Conservation (phyloP, 768 basidiomycete species). For the Asterophora lycoperdoides region DNA sequence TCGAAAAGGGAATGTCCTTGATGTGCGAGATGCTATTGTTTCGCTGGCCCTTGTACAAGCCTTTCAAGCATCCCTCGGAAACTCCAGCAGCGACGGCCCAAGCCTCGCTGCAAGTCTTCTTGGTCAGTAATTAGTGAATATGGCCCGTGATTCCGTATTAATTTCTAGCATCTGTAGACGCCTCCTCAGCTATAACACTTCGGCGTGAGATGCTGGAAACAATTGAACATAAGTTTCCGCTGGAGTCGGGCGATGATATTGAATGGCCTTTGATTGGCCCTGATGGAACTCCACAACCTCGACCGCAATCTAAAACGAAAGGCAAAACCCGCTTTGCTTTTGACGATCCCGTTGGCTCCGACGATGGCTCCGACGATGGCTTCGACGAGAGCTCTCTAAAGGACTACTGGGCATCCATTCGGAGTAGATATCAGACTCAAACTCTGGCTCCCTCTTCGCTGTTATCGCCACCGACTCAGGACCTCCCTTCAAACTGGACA, state of each 20-base stretch:
- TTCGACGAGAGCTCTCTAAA: slow-evolving; percentile 30
- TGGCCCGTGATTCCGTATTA: background rate
- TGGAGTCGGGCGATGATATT: slow-evolving; percentile 52
- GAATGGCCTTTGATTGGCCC: slow-evolving; percentile 62
- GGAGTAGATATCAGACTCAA: slow-evolving; percentile 49
- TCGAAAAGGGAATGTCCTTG: slow-evolving; percentile 57
- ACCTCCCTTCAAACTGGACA: slow-evolving; percentile 76
- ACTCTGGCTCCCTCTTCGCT: slow-evolving; percentile 37
- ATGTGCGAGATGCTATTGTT: slow-evolving; percentile 70
- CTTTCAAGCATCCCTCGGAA: slow-evolving; percentile 79
- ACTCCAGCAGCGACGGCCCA: slow-evolving; percentile 44
- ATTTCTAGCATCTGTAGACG: slow-evolving; percentile 43
- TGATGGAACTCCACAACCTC: slow-evolving; percentile 33
- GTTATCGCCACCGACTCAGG: slow-evolving; percentile 35
- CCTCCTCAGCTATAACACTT: slow-evolving; percentile 71
- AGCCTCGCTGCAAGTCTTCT: slow-evolving; percentile 60
- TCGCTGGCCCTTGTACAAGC: slow-evolving; percentile 68
- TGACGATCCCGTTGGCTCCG: slow-evolving; percentile 24
- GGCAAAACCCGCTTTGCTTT: slow-evolving; percentile 12
- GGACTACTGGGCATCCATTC: slow-evolving; percentile 61
- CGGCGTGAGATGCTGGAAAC: slow-evolving; percentile 84
- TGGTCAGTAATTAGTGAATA: slow-evolving; percentile 33
- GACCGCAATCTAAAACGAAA: slow-evolving; percentile 25
- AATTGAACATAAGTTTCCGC: slow-evolving; percentile 65
- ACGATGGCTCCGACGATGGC: slow-evolving; percentile 35